Base-by-base conservation (phyloP, 1,284 basidiomycete species). In the Volvariella surrecta region DNA sequence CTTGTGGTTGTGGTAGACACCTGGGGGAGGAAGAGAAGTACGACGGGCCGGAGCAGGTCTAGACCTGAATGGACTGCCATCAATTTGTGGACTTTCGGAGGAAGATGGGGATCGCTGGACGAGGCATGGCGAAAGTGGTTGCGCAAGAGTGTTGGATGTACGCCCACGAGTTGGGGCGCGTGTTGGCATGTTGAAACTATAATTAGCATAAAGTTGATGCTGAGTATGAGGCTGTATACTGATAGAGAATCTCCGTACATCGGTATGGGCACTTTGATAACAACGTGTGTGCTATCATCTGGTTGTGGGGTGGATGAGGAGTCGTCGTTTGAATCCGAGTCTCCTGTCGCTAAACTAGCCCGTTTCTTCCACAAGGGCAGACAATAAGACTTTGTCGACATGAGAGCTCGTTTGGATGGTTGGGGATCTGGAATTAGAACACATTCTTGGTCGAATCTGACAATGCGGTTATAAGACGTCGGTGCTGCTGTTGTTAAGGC, bases 401-500 rank as follows among this genome's bases (percentile, higher is more conserved):
- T 63, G 42, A 67, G 62, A 38, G 73, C 66, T 31, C 68, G 58
- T 47, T 69, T 67, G 3, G 66, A 40, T 13, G 32, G 57, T 3
- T 55, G 52, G 11, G 57, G 56, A 47, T 79, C 73, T 11, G 82
- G 82, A 45, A 85, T 84, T 48, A 85, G 70, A 3, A 81, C 63
- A 48, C 81, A 84, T 51, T 76, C 70, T 40, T 67, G 64, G 62
- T 83, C 73, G 59, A 84, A 84, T 44, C 80, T 71, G 8, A 84
- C 79, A n/a, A 67, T 57, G 42, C 68, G 61, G 47, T 42, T 45
- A 39, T 47, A 45, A 38, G 13, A 19, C 24, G 17, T 48, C 34
- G 48, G 45, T 6, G 6, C 11, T 28, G 15, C 35, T 21, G 35
- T 21, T 11, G 31, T 49, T 18, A 52, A 41, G 49, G 50, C 53